Base-by-base conservation (phyloP, 352 stramenopile genomes). In the Globisporangium perplexum region DNA sequence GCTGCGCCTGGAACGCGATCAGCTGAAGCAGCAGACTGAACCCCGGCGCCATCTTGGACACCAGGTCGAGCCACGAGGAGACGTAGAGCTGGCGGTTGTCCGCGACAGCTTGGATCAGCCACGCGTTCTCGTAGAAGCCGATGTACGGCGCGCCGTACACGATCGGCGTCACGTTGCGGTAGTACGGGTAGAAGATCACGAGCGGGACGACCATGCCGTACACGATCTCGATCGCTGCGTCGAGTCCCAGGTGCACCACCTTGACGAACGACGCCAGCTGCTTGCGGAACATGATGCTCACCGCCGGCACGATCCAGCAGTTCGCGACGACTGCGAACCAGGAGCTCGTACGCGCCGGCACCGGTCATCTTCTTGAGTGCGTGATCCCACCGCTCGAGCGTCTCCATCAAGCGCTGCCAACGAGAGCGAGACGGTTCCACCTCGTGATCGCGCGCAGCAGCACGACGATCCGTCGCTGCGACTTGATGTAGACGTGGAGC, bases 181-280 rank as follows among this genome's bases (percentile, higher is more conserved):
- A 57, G 41, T 72, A 72, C 30, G 60, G 63, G 28, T 60, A 15
- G 54, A 74, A 69, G 24, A 72, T 69, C 15, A 65, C 18, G n/a
- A 69, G 22, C 36, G 63, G 63, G 30, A 71, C 46, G 1, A 53
- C 46, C 55, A 68, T 63, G 26, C 38, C 50, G 23, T 52, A 68
- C 4, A 49, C 51, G 0, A 57, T 38, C 44, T 68, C 55, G 18
- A 71, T 41, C n/a, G 42, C 20, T 2, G 55, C 26, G 36, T 68
- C 60, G 24, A 61, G 41, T 4, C 36, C 49, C 20, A 66, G 36
- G 10, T 39, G 33, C 28, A 58, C 42, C 5, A 58, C 8, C 7
- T 58, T 44, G 10, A 48, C 44, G 11, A 68, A 57, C 20, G 53
- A 31, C 17, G 57, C 6, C 0, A 53, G 30, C n/a, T 39, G n/a